Conservation (phyloP, 2,329 filamentous ascomycete genomes). For the Parafenestella ontariensis region DNA sequence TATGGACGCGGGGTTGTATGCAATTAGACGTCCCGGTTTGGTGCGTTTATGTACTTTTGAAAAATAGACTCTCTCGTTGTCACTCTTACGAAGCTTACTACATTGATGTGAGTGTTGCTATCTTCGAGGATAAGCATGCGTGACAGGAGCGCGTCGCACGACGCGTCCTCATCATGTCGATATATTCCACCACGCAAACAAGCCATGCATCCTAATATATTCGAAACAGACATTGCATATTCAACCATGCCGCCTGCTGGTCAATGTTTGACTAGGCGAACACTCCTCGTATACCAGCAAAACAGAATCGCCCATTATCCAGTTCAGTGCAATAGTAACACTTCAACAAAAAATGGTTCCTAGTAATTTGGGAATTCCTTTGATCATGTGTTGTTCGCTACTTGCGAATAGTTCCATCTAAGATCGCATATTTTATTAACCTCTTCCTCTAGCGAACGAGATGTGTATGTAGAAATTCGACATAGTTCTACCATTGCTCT, state of each 20-base stretch:
- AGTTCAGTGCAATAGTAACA: too few relatives aligned
- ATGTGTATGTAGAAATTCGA: too few relatives aligned
- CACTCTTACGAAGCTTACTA: neutral
- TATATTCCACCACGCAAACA: neutral
- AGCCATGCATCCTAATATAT: neutral
- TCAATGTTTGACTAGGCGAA: too few relatives aligned
- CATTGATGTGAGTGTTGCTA: neutral
- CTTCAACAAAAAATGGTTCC: neutral
- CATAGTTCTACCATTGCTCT: too few relatives aligned
- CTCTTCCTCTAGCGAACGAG: neutral
- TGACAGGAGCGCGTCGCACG: constrained; percentile 2
- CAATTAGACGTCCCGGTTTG: constrained; percentile 10
- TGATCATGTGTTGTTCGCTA: neutral
- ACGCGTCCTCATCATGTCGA: neutral
- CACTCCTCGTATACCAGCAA: too few relatives aligned
- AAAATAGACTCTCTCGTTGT: constrained; percentile 6
- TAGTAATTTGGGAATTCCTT: neutral
- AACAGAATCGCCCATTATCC: too few relatives aligned
- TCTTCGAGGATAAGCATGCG: neutral
- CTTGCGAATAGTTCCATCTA: too few relatives aligned
- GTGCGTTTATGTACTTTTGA: constrained; percentile 3
- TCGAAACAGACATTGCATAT: neutral
- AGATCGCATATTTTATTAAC: neutral
- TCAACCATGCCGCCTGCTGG: too few relatives aligned
- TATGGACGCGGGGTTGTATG: constrained; percentile 6